A percentile compares a stretch with the other conserved stretches of the same genome.
phyloP scores from a whole-genome alignment of 345 rosid genomes.

The Firmiana major region DNA sequence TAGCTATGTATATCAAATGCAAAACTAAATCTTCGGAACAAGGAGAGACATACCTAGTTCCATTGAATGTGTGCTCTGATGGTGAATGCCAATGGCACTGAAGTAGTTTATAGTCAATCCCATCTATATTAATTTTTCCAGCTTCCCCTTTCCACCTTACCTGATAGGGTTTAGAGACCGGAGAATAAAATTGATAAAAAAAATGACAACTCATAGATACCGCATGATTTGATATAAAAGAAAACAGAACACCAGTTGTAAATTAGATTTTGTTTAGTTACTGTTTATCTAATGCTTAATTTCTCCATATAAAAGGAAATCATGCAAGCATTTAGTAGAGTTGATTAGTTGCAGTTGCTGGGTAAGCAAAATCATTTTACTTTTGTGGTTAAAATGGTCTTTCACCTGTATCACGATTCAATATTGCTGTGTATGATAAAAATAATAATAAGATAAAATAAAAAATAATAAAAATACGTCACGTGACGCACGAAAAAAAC shows the following conservation, averaged over 20 bases:
- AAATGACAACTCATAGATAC: background rate
- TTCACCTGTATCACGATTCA: too few relatives aligned
- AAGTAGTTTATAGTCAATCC: slow-evolving; percentile 36
- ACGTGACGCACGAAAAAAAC: too few relatives aligned
- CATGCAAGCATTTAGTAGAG: background rate
- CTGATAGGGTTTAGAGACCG: slow-evolving; percentile 23
- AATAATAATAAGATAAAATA: too few relatives aligned
- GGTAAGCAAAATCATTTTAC: background rate
- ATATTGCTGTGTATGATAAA: too few relatives aligned
- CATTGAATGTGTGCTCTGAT: slow-evolving; percentile 59
- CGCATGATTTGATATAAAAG: background rate
- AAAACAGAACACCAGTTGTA: background rate
- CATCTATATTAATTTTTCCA: slow-evolving; percentile 46
- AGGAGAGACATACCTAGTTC: slow-evolving; percentile 37
- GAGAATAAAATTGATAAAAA: background rate
- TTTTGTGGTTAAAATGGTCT: background rate
- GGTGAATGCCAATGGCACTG: slow-evolving; percentile 79
- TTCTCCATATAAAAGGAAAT: background rate
- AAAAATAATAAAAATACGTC: too few relatives aligned
- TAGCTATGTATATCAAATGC: background rate
- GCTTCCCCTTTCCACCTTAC: slow-evolving; percentile 68
- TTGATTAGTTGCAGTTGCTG: background rate
- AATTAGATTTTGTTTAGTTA: background rate
- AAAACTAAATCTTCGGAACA: background rate
- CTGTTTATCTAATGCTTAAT: background rate